Base-by-base conservation (phyloP, 2,329 filamentous ascomycete genomes). In the Neofusicoccum ribis region DNA sequence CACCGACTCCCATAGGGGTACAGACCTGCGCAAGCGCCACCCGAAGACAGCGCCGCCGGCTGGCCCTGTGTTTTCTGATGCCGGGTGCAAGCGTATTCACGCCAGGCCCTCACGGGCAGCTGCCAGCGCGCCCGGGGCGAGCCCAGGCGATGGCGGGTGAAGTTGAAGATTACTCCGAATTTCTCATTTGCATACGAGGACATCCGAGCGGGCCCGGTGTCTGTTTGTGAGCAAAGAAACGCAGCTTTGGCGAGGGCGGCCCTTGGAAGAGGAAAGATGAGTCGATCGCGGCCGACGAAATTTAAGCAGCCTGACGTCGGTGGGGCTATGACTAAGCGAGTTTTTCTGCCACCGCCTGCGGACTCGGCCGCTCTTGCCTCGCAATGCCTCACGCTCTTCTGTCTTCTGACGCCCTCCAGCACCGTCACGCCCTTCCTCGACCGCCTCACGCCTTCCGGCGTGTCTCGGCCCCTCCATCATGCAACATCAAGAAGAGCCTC, bases 101-200 rank as follows among this genome's bases (percentile, higher is more conserved):
- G 91, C 86, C 86, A 89, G 90, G 85, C 90, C 91, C 90, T 94
- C 85, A 86, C 91, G 88, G 90, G 90, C 89, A 91, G 91, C 78
- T 77, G 78, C 76, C 78, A 79, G 74, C 75, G 73, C 76, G 51
- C 46, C 70, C 70, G 46, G 65, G 65, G 66, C 68, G 69, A 67
- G 72, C 70, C 41, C 70, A 70, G 72, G 74, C 75, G 76, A 74
- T 78, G 75, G 76, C 70, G 66, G 80, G 79, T 78, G 76, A 81
- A 78, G 75, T 78, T 92, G 91, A 92, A 93, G 91, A 93, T 89
- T 95, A 91, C 92, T 95, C 92, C 91, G 91, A 95, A 94, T 95
- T 95, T 95, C 91, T 92, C 91, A 93, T 92, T 92, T 93, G 92
- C 91, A 46, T 54, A 14, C 12, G 17, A 47, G 71, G 77, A 74